Evolutionary conservation across 2,329 filamentous ascomycete species (phyloP).

Genomic region (Fusarium kyushuense): DNA sequence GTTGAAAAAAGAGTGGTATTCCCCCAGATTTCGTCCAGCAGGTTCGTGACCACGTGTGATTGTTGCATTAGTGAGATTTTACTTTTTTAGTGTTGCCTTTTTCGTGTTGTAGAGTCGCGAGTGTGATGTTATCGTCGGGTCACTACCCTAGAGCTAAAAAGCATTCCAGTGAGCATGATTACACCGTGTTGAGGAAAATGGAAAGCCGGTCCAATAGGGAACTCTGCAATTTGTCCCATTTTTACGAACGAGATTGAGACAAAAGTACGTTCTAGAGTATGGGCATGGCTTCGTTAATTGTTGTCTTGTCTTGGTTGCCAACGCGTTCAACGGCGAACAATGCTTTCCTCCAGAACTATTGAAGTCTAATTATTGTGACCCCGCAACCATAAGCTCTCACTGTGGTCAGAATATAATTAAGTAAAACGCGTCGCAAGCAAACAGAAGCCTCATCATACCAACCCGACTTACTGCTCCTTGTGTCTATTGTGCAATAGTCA

Average conservation of each 20-base stretch:
- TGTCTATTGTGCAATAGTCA: background rate
- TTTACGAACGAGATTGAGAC: accelerated
- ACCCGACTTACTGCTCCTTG: accelerated
- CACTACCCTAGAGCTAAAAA: background rate
- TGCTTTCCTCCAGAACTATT: no score
- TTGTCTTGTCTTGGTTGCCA: no score
- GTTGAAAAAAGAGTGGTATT: background rate
- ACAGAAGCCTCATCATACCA: no score
- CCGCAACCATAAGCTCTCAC: background rate
- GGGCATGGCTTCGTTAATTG: accelerated
- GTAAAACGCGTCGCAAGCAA: background rate
- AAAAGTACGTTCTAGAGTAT: accelerated
- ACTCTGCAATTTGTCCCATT: background rate
- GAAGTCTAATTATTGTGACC: no score
- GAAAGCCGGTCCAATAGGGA: accelerated
- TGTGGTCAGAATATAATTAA: background rate
- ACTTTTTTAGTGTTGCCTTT: background rate
- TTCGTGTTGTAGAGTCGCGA: background rate
- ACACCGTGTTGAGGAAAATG: accelerated
- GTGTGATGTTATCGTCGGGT: background rate
- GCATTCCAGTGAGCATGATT: background rate
- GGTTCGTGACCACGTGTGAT: background rate
- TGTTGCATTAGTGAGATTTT: conserved; percentile 1
- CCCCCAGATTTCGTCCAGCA: background rate
- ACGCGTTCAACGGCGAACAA: no score